phyloP scores from a whole-genome alignment of 2,329 filamentous ascomycete genomes.

The Apiospora arundinis region DNA sequence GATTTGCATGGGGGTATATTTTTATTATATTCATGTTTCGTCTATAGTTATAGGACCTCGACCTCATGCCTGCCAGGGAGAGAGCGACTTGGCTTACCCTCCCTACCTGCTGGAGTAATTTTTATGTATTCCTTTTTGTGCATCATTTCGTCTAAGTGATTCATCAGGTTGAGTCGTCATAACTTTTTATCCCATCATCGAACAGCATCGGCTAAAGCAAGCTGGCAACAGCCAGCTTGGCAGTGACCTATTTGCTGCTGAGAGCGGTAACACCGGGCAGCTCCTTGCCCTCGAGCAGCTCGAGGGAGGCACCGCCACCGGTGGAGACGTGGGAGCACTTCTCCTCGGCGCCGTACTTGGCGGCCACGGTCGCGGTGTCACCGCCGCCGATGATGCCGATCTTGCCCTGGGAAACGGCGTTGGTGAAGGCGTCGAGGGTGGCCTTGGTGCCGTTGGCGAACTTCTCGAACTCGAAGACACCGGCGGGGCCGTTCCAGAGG shows the following conservation, averaged over 20 bases:
- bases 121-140: background rate
- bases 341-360: conserved; percentile 93
- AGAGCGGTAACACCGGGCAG: conserved; percentile 92
- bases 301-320: conserved; percentile 91
- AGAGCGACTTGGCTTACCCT: background rate
- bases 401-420: conserved; percentile 80
- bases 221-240: background rate
- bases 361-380: conserved; percentile 96
- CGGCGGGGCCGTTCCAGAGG: conserved; percentile 97
- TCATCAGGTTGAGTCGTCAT: conserved; percentile 7
- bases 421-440: conserved; percentile 87
- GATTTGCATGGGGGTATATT: background rate
- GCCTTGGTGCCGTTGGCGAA: conserved; percentile 93
- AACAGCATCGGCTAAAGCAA: background rate
- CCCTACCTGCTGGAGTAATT: conserved; percentile 2
- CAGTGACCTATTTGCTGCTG: conserved; percentile 69
- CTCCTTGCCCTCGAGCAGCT: conserved; percentile 97
- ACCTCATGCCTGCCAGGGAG: conserved; percentile 9
- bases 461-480: conserved; percentile 96
- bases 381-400: conserved; percentile 99
- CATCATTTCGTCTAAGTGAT: conserved; percentile 2
- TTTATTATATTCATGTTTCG: conserved; percentile 24
- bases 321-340: conserved; percentile 99
- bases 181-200: background rate
- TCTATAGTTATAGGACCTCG: conserved; percentile 11